Conservation (phyloP, 208 protist species). For the Strigomonas culicis region DNA sequence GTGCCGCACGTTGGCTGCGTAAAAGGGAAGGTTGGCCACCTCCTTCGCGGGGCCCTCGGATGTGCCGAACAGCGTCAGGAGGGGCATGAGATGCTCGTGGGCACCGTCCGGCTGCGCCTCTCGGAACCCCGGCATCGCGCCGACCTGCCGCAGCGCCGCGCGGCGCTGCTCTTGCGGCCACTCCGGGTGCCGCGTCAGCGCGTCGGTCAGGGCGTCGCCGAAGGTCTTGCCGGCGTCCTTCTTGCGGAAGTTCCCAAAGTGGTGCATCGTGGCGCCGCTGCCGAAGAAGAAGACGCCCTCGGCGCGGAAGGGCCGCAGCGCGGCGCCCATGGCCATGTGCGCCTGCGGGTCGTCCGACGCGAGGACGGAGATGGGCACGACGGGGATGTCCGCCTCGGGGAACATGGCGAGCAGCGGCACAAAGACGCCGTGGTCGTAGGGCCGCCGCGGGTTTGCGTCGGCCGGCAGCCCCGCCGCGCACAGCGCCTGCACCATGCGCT, state of each 20-base stretch:
- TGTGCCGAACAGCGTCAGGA: constrained; percentile 61
- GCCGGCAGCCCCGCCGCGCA: constrained; percentile 27
- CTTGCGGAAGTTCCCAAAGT: constrained; percentile 46
- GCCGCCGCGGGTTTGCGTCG: constrained; percentile 32
- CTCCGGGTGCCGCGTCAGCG: constrained; percentile 18
- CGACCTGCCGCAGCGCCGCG: constrained; percentile 30
- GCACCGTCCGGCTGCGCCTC: constrained; percentile 52
- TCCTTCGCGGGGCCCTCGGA: constrained; percentile 29
- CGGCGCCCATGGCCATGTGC: constrained; percentile 76
- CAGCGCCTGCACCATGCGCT: constrained; percentile 30
- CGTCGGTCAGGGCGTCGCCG: constrained; percentile 48
- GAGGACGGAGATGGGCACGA: constrained; percentile 78
- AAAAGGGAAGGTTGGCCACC: constrained; percentile 34
- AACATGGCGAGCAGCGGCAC: constrained; percentile 78
- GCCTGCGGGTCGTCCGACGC: constrained; percentile 34
- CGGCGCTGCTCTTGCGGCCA: constrained; percentile 30
- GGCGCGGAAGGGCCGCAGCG: constrained; percentile 54
- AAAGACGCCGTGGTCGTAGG: constrained; percentile 89
- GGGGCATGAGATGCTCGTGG: constrained; percentile 85
- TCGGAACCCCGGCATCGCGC: constrained; percentile 42
- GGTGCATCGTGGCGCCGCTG: constrained; percentile 78
- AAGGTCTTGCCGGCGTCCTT: constrained; percentile 37
- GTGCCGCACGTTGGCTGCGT: constrained; percentile 36
- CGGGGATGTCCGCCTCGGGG: constrained; percentile 82
- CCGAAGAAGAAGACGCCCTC: constrained; percentile 82